These are phyloP conservation scores for Salvia rosmarinus DNA, from an alignment of 257 asterid genomes.

Conservation along the genomic window DNA sequence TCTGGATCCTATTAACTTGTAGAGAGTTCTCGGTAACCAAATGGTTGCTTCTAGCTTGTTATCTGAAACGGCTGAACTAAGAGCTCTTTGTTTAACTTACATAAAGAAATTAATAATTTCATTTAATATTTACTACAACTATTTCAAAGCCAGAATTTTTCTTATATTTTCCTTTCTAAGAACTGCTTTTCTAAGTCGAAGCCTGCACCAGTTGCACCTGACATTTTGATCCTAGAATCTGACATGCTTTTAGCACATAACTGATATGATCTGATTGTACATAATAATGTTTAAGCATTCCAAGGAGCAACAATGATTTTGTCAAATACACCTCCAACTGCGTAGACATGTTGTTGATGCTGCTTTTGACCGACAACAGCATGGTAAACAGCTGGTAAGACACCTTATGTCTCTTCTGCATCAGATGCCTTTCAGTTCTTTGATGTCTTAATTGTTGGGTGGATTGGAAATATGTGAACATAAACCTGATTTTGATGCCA, in stretches of 20 bases:
- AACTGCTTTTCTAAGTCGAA: constrained; percentile 22
- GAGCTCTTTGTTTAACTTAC: constrained; percentile 6
- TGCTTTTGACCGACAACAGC: constrained; percentile 85
- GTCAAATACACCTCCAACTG: constrained; percentile 64
- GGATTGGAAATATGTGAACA: constrained; percentile 13
- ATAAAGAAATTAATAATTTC: background rate
- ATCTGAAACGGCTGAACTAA: constrained; percentile 19
- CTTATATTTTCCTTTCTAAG: constrained; percentile 31
- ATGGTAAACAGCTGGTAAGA: constrained; percentile 79
- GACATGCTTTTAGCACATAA: constrained; percentile 24
- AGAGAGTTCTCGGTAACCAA: constrained; percentile 22
- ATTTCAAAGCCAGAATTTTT: constrained; percentile 2
- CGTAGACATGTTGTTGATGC: constrained; percentile 76
- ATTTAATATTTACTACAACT: background rate
- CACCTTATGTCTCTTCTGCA: constrained; percentile 27
- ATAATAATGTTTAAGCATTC: constrained; percentile 58
- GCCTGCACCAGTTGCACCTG: constrained; percentile 18
- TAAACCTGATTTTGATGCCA: background rate
- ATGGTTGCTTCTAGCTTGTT: constrained; percentile 17
- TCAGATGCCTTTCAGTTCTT: constrained; percentile 16
- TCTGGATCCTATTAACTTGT: constrained; percentile 24
- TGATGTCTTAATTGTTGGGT: constrained; percentile 5
- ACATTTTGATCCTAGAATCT: constrained; percentile 21
- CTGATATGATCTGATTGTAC: constrained; percentile 29
- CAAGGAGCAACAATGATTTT: constrained; percentile 75